Conservation (phyloP, 1,284 basidiomycete species). For the Cutaneotrichosporon cavernicola region DNA sequence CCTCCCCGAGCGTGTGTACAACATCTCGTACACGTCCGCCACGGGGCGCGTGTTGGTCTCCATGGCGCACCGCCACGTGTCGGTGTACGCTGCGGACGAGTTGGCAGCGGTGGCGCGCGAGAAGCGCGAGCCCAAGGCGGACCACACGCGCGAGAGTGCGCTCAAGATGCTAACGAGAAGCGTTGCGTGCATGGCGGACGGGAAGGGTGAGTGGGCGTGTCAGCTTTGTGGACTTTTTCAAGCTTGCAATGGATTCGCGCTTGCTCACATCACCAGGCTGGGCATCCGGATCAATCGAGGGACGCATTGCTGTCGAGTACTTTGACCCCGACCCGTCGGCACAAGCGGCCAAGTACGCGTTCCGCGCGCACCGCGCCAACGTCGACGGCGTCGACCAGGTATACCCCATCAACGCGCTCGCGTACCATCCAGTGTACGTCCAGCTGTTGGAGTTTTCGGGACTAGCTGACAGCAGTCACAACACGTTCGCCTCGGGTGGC, state of each 20-base stretch:
- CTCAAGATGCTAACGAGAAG: constrained; percentile 93
- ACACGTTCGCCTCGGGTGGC: constrained; percentile 91
- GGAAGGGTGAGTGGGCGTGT: constrained; percentile 67
- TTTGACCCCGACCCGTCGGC: constrained; percentile 75
- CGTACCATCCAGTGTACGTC: constrained; percentile 84
- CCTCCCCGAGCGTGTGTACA: constrained; percentile 79
- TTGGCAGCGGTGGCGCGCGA: constrained; percentile 58
- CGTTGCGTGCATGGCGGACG: constrained; percentile 86
- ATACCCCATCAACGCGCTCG: constrained; percentile 94
- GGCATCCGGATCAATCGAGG: constrained; percentile 90
- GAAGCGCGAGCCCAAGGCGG: constrained; percentile 61
- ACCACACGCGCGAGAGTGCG: constrained; percentile 82
- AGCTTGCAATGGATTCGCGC: neutral
- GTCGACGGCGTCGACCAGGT: constrained; percentile 92
- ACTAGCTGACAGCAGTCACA: constrained; percentile 60
- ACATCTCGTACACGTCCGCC: constrained; percentile 57
- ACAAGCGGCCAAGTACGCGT: constrained; percentile 93
- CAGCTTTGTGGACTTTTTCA: neutral
- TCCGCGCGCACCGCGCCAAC: constrained; percentile 92
- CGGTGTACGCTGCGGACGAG: constrained; percentile 78
- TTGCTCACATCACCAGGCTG: constrained; percentile 67
- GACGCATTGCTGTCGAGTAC: constrained; percentile 95
- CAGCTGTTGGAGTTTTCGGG: neutral
- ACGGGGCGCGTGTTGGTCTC: constrained; percentile 71
- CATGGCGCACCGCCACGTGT: constrained; percentile 83